Percentiles rank a stretch among this genome's conserved stretches.
These are phyloP conservation scores for Rhizophagus prolifer DNA, from an alignment of 192 early-diverging fungal species.

Conservation along the genomic window DNA sequence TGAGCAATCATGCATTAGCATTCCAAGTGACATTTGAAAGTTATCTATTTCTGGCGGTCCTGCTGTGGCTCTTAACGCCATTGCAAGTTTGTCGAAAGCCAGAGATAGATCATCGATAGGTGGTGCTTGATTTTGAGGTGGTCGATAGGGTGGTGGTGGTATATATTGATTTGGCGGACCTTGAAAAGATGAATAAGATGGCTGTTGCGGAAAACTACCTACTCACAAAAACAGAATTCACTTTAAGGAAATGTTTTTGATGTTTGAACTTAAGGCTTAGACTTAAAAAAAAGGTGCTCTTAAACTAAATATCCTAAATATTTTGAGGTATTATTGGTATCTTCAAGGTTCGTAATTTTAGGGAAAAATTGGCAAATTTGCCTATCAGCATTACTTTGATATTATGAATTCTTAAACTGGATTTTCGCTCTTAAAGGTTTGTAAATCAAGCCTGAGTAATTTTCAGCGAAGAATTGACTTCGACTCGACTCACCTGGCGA, in stretches of 20 bases:
- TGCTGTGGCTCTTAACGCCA: constrained; percentile 24
- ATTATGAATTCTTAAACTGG: neutral
- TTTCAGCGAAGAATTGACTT: neutral
- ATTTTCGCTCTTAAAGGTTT: neutral
- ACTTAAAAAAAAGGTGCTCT: neutral
- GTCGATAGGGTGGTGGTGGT: constrained; percentile 17
- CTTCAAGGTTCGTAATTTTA: neutral
- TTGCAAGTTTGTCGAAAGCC: constrained; percentile 22
- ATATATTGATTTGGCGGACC: constrained; percentile 30
- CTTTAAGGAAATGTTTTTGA: neutral
- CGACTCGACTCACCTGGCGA: constrained; percentile 22
- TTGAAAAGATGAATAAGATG: constrained; percentile 18
- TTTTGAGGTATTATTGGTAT: neutral
- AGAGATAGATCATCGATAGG: constrained; percentile 21
- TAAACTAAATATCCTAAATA: too few relatives aligned
- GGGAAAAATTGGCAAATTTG: neutral
- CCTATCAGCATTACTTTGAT: neutral
- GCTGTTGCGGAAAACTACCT: constrained; percentile 27
- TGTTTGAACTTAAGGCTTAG: neutral
- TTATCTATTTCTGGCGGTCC: constrained; percentile 24
- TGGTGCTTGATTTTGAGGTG: neutral
- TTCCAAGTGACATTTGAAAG: constrained; percentile 34
- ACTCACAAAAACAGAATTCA: constrained; percentile 2
- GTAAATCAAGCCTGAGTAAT: constrained; percentile 3
- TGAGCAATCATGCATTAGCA: constrained; percentile 55